Evolutionary conservation across 768 basidiomycete genomes (phyloP), one percentile per base, ranked within the genome.

Genomic region (Phylloporus sp.): DNA sequence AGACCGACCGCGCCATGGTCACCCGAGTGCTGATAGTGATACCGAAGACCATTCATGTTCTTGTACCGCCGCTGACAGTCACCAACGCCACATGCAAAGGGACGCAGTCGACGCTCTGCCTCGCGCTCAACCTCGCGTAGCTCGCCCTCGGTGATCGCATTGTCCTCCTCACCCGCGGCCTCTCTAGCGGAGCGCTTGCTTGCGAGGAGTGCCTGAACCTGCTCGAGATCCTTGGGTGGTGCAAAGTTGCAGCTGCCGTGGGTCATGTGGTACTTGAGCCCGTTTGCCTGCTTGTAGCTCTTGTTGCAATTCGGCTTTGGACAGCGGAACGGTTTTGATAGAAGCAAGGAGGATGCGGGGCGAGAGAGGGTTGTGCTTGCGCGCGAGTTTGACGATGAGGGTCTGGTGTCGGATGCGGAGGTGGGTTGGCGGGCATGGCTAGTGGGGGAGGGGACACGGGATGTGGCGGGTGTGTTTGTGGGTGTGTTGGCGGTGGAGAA

Each of bases 1-100:
- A 97, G 76, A 6, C 97, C 97, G 36, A 91, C 78, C 6, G 88
- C 86, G 4, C 95, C 95, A 69, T 98, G 97, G 38, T 94, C 92
- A 11, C 95, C 95, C 20, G 88, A 88, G 70, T 98, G 95, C 69
- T 94, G 89, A 66, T 97, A 98, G 71, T 98, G 95, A 57, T 98
- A 98, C 62, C 90, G 72, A 55, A 97, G 73, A 0, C 95, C 95
- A 69, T 97, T 97, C 94, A 97, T 95, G 66, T 99, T 97, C 80
- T 97, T 94, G 75, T 97, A 98, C 64, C 95, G 71, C 64, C 95
- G 80, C 66, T 80, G 78, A 61, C 89, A 91, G 58, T 90, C 88
- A 18, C 89, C 88, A 6, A 95, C 88, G 6, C 90, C 86, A 59
- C 94, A 97, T 0, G 90, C 88, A 64, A 89, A 97, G 4, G 94